A percentile compares a stretch with the other conserved stretches of the same genome.
phyloP scores from a whole-genome alignment of 179 eudicot genomes.

The Amaranthus tricolor region DNA sequence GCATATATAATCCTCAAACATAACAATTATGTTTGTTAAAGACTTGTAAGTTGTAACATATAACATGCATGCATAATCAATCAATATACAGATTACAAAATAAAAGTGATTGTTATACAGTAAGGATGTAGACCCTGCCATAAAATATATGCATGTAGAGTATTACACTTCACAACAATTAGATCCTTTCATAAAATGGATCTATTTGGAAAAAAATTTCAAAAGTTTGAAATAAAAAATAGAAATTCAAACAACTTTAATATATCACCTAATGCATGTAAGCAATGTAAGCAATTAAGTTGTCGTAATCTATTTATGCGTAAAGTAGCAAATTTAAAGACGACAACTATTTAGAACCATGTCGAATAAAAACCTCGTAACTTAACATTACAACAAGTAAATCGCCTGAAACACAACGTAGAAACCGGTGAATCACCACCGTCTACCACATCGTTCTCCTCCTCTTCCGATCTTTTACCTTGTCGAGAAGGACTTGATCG shows the following conservation, averaged over 20 bases:
- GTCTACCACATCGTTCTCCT: background rate
- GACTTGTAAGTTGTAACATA: too few relatives aligned
- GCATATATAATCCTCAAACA: too few relatives aligned
- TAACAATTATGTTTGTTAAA: too few relatives aligned
- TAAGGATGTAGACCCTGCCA: background rate
- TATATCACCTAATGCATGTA: background rate
- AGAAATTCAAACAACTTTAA: background rate
- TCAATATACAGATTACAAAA: too few relatives aligned
- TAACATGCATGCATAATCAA: too few relatives aligned
- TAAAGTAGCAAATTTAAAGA: too few relatives aligned
- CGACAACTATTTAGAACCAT: background rate
- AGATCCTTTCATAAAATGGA: slow-evolving; percentile 4
- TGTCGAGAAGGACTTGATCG: too few relatives aligned
- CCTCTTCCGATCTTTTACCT: background rate
- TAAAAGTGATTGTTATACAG: too few relatives aligned
- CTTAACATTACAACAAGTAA: slow-evolving; percentile 5
- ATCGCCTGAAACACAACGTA: slow-evolving; percentile 9
- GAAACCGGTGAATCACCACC: slow-evolving; percentile 7
- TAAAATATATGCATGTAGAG: background rate
- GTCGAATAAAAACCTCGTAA: slow-evolving; percentile 6
- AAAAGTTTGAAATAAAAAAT: background rate
- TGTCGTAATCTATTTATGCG: too few relatives aligned
- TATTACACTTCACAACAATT: background rate
- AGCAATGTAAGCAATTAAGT: too few relatives aligned
- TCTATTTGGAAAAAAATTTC: background rate